A percentile compares a stretch with the other conserved stretches of the same genome.
phyloP scores from a whole-genome alignment of 202 grass and related monocot species.

The Panicum virgatum region DNA sequence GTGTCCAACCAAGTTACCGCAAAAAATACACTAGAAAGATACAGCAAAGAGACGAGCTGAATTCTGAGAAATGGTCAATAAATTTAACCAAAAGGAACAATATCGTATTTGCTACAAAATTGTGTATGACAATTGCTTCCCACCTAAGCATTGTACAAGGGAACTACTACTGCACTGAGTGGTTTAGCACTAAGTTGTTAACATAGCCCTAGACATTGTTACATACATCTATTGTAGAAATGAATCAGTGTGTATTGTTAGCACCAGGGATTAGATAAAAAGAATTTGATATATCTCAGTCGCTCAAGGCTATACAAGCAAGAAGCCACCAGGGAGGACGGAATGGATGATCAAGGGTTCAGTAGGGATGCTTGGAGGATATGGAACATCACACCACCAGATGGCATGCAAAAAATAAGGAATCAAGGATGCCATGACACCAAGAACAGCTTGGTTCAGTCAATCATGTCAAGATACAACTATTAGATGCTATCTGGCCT shows the following conservation, averaged over 20 bases:
- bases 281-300: constrained; percentile 24
- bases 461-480: constrained; percentile 37
- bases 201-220: constrained; percentile 27
- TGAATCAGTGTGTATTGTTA: constrained; percentile 46
- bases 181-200: constrained; percentile 16
- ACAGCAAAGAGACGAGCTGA: background rate
- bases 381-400: constrained; percentile 47
- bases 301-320: constrained; percentile 11
- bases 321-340: constrained; percentile 29
- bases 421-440: constrained; percentile 53
- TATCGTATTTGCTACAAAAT: constrained; percentile 29
- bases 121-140: constrained; percentile 22
- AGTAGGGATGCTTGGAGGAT: constrained; percentile 30
- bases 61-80: constrained; percentile 15
- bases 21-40: background rate
- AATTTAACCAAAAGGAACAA: background rate
- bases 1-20: background rate
- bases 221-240: constrained; percentile 45
- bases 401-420: constrained; percentile 66
- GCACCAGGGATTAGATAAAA: constrained; percentile 33
- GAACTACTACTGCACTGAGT: constrained; percentile 30
- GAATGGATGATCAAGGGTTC: constrained; percentile 30
- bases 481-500: constrained; percentile 59
- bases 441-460: constrained; percentile 45
- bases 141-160: constrained; percentile 46